phyloP scores from a whole-genome alignment of 2,329 filamentous ascomycete species.

The Drechslera avenae region DNA sequence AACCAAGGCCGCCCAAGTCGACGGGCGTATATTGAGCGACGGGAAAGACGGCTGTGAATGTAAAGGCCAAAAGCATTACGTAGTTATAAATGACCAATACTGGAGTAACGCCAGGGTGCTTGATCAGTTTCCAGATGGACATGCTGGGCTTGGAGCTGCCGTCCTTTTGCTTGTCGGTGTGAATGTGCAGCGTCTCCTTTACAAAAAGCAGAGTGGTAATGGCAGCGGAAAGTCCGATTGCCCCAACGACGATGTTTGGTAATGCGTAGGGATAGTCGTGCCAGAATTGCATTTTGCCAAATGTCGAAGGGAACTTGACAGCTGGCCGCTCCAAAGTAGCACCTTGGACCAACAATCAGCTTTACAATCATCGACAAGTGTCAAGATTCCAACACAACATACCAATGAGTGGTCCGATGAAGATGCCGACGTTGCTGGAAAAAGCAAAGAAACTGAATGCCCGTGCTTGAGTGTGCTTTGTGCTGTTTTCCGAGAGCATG shows the following conservation, averaged over 20 bases:
- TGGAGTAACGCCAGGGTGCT: constrained; percentile 66
- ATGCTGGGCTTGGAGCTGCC: constrained; percentile 37
- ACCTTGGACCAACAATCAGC: constrained; percentile 50
- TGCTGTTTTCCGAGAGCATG: constrained; percentile 77
- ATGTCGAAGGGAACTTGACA: constrained; percentile 63
- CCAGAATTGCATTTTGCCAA: constrained; percentile 64
- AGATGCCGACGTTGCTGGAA: constrained; percentile 73
- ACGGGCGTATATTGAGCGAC: constrained; percentile 71
- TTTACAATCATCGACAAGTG: neutral
- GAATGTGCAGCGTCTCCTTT: constrained; percentile 58
- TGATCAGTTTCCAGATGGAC: constrained; percentile 62
- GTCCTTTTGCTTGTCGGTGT: constrained; percentile 24
- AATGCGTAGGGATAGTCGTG: constrained; percentile 69
- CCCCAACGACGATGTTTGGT: constrained; percentile 63
- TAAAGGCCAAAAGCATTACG: constrained; percentile 70
- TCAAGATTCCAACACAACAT: neutral
- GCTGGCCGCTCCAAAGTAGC: constrained; percentile 72
- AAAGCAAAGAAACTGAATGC: constrained; percentile 81
- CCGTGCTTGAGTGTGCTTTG: constrained; percentile 69
- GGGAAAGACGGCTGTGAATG: constrained; percentile 72
- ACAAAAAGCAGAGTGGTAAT: constrained; percentile 61
- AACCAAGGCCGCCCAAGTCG: constrained; percentile 67
- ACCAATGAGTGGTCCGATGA: constrained; percentile 69
- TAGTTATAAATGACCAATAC: constrained; percentile 71
- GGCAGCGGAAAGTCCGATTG: constrained; percentile 60